Percentiles rank a stretch among this genome's conserved stretches.
phyloP scores from a whole-genome alignment of 345 rosid species.

The Gossypium ekmanianum region DNA sequence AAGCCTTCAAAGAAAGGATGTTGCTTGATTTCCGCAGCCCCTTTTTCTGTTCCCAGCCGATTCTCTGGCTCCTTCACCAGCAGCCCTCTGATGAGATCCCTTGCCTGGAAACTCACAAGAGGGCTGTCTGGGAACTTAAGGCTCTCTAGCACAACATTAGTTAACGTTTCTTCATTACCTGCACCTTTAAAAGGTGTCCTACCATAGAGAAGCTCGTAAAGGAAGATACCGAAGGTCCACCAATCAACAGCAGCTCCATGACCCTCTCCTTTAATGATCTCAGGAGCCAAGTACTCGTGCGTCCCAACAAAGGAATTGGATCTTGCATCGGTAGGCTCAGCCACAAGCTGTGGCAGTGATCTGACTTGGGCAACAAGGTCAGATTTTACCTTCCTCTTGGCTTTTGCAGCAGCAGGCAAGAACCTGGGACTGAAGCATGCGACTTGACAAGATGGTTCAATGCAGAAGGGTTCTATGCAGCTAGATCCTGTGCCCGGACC shows the following conservation, averaged over 20 bases:
- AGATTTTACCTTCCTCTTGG: conserved; percentile 44
- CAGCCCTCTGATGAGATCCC: conserved; percentile 69
- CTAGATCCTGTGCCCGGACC: conserved; percentile 62
- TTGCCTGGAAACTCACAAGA: conserved; percentile 71
- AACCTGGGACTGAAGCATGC: conserved; percentile 88
- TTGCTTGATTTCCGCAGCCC: conserved; percentile 89
- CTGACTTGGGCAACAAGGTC: conserved; percentile 45
- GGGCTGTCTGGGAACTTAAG: conserved; percentile 80
- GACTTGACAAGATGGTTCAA: conserved; percentile 71
- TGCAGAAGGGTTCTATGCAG: conserved; percentile 74
- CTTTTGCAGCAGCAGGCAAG: conserved; percentile 56
- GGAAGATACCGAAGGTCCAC: conserved; percentile 93
- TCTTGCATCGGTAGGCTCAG: conserved; percentile 90
- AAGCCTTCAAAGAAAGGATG: conserved; percentile 87
- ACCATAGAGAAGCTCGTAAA: conserved; percentile 82
- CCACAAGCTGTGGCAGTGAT: conserved; percentile 87
- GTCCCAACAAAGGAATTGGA: conserved; percentile 96
- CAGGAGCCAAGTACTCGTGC: conserved; percentile 93
- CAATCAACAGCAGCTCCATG: conserved; percentile 98
- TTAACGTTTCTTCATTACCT: conserved; percentile 74
- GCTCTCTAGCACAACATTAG: conserved; percentile 64
- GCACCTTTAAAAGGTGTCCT: conserved; percentile 83
- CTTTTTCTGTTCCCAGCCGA: conserved; percentile 65
- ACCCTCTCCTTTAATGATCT: conserved; percentile 92
- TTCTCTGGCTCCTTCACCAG: conserved; percentile 82